Conservation (phyloP, 352 stramenopile species). For the Globisporangium iwayamae region DNA sequence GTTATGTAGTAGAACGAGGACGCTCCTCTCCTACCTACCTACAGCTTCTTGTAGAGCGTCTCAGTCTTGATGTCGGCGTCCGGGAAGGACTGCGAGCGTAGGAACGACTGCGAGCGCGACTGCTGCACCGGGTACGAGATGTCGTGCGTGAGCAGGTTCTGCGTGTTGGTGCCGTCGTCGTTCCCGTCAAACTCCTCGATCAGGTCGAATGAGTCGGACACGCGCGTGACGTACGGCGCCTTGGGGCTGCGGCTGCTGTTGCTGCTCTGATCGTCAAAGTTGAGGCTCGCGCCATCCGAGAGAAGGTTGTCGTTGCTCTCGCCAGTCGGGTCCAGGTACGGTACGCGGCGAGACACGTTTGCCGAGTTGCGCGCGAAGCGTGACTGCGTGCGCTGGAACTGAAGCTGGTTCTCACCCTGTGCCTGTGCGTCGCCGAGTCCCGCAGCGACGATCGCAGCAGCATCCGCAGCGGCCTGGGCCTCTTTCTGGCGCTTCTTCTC, state of each 20-base stretch:
- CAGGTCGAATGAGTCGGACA: conserved; percentile 54
- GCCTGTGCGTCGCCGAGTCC: conserved; percentile 22
- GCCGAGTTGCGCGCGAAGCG: conserved; percentile 40
- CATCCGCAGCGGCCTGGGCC: conserved; percentile 18
- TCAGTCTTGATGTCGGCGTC: conserved; percentile 69
- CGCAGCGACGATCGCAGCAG: conserved; percentile 19
- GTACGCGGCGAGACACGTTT: conserved; percentile 8
- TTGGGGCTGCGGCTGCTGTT: conserved; percentile 14
- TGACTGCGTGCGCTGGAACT: conserved; percentile 48
- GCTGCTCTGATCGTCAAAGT: conserved; percentile 21
- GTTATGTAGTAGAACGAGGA: not conserved
- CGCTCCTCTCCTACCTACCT: conserved; percentile 6
- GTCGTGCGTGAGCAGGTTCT: conserved; percentile 40
- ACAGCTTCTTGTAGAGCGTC: conserved; percentile 45
- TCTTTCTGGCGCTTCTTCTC: conserved; percentile 76
- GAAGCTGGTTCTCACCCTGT: conserved; percentile 23
- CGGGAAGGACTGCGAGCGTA: conserved; percentile 69
- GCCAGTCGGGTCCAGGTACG: conserved; percentile 11
- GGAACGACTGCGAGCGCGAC: conserved; percentile 62
- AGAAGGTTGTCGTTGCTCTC: conserved; percentile 7
- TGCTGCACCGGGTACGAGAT: conserved; percentile 48
- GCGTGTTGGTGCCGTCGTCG: conserved; percentile 30
- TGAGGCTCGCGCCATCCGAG: conserved; percentile 16
- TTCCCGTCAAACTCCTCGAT: conserved; percentile 41
- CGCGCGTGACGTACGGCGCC: conserved; percentile 19